phyloP scores from a whole-genome alignment of 306 rosid genomes.

The Medicago truncatula region MtrunA17r5.0-ANR NC_053046.1:19659001-19659500 shows the following conservation, averaged over 20 bases:
- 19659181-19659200: conserved; percentile 50
- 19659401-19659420: conserved; percentile 55
- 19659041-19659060: conserved; percentile 23
- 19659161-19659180: conserved; percentile 58
- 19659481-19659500: conserved; percentile 96
- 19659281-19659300: conserved; percentile 39
- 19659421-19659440: conserved; percentile 65
- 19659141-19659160: conserved; percentile 39
- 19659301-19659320: conserved; percentile 61
- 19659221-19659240: conserved; percentile 47
- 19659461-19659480: conserved; percentile 71
- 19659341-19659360: conserved; percentile 91
- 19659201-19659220: conserved; percentile 42
- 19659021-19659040: conserved; percentile 39
- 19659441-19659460: conserved; percentile 79
- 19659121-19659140: conserved; percentile 39
- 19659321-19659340: conserved; percentile 82
- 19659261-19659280: conserved; percentile 71
- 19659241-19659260: conserved; percentile 51
- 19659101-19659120: conserved; percentile 41
- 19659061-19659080: conserved; percentile 31
- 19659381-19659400: conserved; percentile 82
- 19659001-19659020: too few species aligned
- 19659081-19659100: conserved; percentile 41
- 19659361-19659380: conserved; percentile 78